Conservation (phyloP, 1,284 basidiomycete genomes). For the Leccinum fallax region DNA sequence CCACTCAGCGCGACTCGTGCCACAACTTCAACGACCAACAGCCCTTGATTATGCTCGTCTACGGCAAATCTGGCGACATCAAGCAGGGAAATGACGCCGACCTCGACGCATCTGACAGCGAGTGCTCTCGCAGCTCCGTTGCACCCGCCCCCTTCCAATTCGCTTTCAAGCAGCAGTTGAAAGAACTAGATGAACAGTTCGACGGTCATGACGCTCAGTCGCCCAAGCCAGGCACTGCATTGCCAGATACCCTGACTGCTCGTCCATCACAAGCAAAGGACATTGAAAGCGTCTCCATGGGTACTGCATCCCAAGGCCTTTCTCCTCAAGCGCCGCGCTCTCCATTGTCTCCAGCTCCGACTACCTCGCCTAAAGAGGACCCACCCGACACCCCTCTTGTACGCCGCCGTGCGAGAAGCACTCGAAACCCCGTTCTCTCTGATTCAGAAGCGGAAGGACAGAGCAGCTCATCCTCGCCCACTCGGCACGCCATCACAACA, state of each 20-base stretch:
- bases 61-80: constrained; percentile 23
- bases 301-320: constrained; percentile 13
- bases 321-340: constrained; percentile 13
- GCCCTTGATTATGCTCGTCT: constrained; percentile 24
- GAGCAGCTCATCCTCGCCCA: constrained; percentile 31
- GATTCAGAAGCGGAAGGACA: constrained; percentile 31
- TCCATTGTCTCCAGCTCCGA: constrained; percentile 16
- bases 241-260: neutral
- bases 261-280: constrained; percentile 15
- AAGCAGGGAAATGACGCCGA: neutral
- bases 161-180: constrained; percentile 29
- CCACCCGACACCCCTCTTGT: constrained; percentile 14
- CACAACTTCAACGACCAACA: constrained; percentile 17
- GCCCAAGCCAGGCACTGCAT: constrained; percentile 3
- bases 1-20: constrained; percentile 4
- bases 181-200: constrained; percentile 30
- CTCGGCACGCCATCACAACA: constrained; percentile 34
- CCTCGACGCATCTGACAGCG: constrained; percentile 10
- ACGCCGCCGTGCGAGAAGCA: constrained; percentile 11
- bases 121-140: constrained; percentile 7
- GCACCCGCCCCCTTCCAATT: constrained; percentile 22
- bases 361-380: constrained; percentile 5
- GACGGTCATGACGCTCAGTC: constrained; percentile 14
- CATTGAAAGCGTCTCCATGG: constrained; percentile 24
- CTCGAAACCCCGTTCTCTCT: constrained; percentile 5